Percentiles rank a stretch among this genome's conserved stretches.
These are phyloP conservation scores for Neohortaea acidophila DNA, from an alignment of 495 filamentous ascomycete species.

Conservation along the genomic window DNA sequence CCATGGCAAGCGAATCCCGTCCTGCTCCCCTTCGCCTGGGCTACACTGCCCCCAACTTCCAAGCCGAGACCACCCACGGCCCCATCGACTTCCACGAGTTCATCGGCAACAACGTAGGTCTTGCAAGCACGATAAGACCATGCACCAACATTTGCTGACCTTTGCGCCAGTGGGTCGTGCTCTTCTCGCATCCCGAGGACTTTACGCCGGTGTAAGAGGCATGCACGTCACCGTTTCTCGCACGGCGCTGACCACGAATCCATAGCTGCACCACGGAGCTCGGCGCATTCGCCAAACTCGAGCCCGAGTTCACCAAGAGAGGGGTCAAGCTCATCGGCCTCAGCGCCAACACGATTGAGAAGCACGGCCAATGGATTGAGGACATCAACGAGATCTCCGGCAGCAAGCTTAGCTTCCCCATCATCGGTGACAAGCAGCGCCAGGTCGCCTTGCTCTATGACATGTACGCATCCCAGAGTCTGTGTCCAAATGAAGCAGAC, in stretches of 20 bases:
- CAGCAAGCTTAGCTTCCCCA: slow-evolving; percentile 74
- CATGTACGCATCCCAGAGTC: too few relatives aligned
- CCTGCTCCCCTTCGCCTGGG: slow-evolving; percentile 58
- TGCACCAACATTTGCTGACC: slow-evolving; percentile 93
- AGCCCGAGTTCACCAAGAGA: slow-evolving; percentile 89
- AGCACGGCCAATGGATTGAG: slow-evolving; percentile 65
- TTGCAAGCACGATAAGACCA: slow-evolving; percentile 74
- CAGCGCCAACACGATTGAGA: slow-evolving; percentile 52
- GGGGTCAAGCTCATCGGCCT: slow-evolving; percentile 92
- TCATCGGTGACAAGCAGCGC: slow-evolving; percentile 92
- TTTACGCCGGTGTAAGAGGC: slow-evolving; percentile 71
- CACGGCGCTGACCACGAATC: too few relatives aligned
- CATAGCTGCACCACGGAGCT: slow-evolving; percentile 98
- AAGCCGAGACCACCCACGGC: slow-evolving; percentile 65
- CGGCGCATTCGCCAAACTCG: slow-evolving; percentile 89
- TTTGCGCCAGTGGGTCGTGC: slow-evolving; percentile 88
- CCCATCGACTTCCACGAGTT: background rate
- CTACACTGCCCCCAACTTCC: slow-evolving; percentile 79
- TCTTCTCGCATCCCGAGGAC: slow-evolving; percentile 91
- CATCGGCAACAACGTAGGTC: background rate
- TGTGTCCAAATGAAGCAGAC: slow-evolving; percentile 22
- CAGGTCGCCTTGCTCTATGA: slow-evolving; percentile 86
- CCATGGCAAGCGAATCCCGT: slow-evolving; percentile 21
- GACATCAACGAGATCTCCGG: slow-evolving; percentile 89
- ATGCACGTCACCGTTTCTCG: too few relatives aligned